Conservation (phyloP, 768 basidiomycete genomes). For the Fomitopsis pulvina region DNA sequence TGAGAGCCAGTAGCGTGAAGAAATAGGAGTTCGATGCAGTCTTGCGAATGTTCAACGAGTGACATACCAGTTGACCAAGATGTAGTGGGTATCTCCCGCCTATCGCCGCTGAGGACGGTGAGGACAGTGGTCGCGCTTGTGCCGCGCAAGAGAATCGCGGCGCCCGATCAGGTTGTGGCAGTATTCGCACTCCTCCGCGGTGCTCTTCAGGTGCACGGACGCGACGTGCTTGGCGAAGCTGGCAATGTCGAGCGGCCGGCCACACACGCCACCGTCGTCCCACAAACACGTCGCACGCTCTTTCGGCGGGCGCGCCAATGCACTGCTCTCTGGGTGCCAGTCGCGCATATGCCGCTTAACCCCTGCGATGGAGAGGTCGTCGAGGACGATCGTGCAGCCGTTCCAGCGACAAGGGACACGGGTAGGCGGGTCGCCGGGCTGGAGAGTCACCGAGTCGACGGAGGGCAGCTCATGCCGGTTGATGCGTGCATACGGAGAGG, state of each 20-base stretch:
- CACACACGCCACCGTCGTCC: neutral
- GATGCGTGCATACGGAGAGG: neutral
- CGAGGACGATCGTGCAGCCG: neutral
- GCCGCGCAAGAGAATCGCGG: neutral
- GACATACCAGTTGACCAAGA: too few species aligned
- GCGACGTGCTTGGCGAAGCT: slow-evolving; percentile 2
- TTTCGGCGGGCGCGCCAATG: neutral
- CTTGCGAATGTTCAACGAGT: too few species aligned
- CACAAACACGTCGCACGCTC: neutral
- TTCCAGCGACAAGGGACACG: neutral
- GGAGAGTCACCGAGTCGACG: neutral
- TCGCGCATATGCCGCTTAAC: slow-evolving; percentile 2
- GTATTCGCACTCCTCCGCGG: neutral
- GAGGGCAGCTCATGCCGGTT: neutral
- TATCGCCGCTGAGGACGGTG: neutral
- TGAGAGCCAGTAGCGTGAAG: too few species aligned
- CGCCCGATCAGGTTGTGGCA: neutral
- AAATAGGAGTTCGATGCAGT: too few species aligned
- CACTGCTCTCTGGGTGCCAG: neutral
- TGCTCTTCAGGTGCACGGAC: slow-evolving; percentile 2
- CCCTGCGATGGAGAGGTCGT: neutral
- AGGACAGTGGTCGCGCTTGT: neutral
- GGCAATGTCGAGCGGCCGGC: neutral
- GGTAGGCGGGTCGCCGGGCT: neutral
- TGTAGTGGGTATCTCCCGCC: too few species aligned